Base-by-base conservation (phyloP, 2,329 filamentous ascomycete genomes). In the Aschersonia sp. region DNA sequence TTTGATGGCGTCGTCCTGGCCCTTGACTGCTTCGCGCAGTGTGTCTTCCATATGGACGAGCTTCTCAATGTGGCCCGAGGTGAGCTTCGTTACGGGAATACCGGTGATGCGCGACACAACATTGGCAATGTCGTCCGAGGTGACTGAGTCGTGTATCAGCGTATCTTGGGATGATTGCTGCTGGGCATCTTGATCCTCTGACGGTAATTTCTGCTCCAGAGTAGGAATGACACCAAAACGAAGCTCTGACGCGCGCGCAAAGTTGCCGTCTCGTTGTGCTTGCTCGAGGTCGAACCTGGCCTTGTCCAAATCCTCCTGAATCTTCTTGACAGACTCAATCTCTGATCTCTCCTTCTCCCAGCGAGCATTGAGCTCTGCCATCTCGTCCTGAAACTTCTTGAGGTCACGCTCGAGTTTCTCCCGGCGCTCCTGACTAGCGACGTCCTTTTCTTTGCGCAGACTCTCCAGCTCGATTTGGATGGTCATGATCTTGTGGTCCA, bases 391-490 rank as follows among this genome's bases (percentile, higher is more conserved):
- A 56, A 87, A 84, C 45, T 72, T 70, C 58, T 85, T 84, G 22
- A 97, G 66, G 6, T 83, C 83, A 47, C 76, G 71, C 61, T 97
- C 83, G 1, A 97, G 75, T 58, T 90, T 90, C 57, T 94, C 85
- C 29, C 88, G 76, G 14, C 92, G 79, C 64, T 97, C 92, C 55
- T 81, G 82, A 59, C 88, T 95, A 14, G 85, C 82, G 45, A 95
- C 74, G 55, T 98, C 92, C 9, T 82, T 94, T 63, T 98, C 92
- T 58, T 97, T 97, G 45, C 90, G 79, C 41, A 98, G 67, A 51
- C 88, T 95, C 61, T 97, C 92, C 1, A 97, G 73, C 62, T 98
- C 90, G 52, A 98, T 97, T 60, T 95, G 90, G 11, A 97, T 87
- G 0, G 90, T 97, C 79, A 95, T 94, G 50, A 97, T 95, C 58